phyloP scores from a whole-genome alignment of 1,284 basidiomycete species.

The Xerocomus minutiporus region DNA sequence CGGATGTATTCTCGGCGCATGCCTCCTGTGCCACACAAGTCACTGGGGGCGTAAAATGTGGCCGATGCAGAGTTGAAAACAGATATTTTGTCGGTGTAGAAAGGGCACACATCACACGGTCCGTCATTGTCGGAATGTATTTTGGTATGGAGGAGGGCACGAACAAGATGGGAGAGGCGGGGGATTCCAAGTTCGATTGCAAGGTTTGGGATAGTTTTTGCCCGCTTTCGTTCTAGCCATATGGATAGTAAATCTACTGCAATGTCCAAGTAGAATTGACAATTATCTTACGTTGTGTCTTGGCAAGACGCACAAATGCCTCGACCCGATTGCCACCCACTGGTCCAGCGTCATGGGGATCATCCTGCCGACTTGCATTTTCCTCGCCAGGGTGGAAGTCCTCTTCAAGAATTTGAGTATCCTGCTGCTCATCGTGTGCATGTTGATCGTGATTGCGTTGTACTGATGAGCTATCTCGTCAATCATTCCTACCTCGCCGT shows the following conservation, averaged over 20 bases:
- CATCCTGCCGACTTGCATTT: background rate
- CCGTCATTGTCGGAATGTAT: background rate
- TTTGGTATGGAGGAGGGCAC: background rate
- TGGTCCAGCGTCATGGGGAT: too few species aligned
- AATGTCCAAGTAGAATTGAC: too few species aligned
- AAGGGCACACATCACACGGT: background rate
- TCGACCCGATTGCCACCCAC: too few species aligned
- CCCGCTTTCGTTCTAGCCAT: background rate
- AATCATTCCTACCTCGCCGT: too few species aligned
- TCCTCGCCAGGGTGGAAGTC: too few species aligned
- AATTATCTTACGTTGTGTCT: too few species aligned
- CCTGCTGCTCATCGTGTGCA: too few species aligned
- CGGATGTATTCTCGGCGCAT: background rate
- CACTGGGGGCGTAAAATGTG: background rate
- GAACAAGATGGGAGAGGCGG: background rate
- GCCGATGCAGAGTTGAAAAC: background rate
- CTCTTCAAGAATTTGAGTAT: too few species aligned
- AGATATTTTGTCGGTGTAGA: background rate
- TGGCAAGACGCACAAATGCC: too few species aligned
- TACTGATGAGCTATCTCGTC: too few species aligned
- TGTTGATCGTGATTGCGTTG: too few species aligned
- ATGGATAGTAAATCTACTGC: too few species aligned
- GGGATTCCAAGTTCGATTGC: background rate
- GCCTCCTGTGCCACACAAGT: background rate
- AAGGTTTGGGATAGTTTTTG: background rate